Evolutionary conservation across 495 filamentous ascomycete species (phyloP).

Genomic region (Podospora fimiseda): DNA sequence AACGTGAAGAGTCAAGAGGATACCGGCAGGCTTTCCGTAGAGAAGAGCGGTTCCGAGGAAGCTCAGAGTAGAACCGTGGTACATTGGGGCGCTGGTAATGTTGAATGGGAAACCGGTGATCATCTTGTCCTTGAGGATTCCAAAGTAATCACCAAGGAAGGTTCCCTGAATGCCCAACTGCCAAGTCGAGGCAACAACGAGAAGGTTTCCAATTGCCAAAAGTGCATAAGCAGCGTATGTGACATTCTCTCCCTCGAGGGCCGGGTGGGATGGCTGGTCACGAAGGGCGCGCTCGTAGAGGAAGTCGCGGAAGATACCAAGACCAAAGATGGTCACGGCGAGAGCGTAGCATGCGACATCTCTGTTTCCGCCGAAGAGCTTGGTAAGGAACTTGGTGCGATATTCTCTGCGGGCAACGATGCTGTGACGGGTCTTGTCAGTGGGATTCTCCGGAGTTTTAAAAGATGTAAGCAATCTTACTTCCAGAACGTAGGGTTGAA

Average conservation of each 20-base stretch:
- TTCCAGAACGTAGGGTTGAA: constrained; percentile 82
- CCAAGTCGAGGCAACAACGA: constrained; percentile 86
- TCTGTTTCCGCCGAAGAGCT: constrained; percentile 73
- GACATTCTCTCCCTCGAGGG: constrained; percentile 46
- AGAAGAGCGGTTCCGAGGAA: constrained; percentile 87
- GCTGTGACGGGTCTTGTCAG: constrained; percentile 32
- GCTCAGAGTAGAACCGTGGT: constrained; percentile 86
- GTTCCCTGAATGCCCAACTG: constrained; percentile 93
- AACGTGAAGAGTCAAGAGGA: constrained; percentile 70
- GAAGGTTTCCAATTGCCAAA: constrained; percentile 68
- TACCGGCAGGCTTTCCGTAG: constrained; percentile 81
- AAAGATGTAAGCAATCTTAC: too few relatives aligned
- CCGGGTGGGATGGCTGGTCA: constrained; percentile 68
- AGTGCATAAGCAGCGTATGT: constrained; percentile 59
- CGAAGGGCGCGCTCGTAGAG: constrained; percentile 68
- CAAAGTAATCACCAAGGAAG: constrained; percentile 97
- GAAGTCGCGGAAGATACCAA: constrained; percentile 81
- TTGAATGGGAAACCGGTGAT: constrained; percentile 96
- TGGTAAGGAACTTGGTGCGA: constrained; percentile 79
- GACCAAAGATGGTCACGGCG: constrained; percentile 78
- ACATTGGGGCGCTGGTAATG: constrained; percentile 89
- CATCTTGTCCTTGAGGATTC: constrained; percentile 90
- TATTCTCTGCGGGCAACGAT: constrained; percentile 76
- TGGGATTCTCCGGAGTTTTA: too few relatives aligned
- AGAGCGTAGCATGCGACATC: constrained; percentile 85